phyloP scores from a whole-genome alignment of 495 filamentous ascomycete genomes.

The Lepraria neglecta region DNA sequence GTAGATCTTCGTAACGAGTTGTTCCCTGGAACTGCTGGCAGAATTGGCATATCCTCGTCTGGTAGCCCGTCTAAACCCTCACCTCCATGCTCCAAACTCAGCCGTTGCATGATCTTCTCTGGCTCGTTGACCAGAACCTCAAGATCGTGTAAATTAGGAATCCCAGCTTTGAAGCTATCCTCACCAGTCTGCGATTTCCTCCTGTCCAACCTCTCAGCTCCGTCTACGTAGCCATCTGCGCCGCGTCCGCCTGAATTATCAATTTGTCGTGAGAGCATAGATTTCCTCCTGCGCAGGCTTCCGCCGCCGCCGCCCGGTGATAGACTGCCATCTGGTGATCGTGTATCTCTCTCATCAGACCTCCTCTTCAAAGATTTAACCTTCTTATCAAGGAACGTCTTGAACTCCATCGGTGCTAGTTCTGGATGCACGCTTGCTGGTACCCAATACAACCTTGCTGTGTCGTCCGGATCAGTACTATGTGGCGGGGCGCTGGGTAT shows the following conservation, averaged over 20 bases:
- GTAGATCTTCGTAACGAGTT: slow-evolving; percentile 82
- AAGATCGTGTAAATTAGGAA: slow-evolving; percentile 59
- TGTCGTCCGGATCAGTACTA: slow-evolving; percentile 75
- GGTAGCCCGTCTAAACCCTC: slow-evolving; percentile 39
- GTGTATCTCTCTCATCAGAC: slow-evolving; percentile 59
- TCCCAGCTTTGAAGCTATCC: slow-evolving; percentile 50
- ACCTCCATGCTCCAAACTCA: slow-evolving; percentile 50
- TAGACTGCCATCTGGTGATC: slow-evolving; percentile 56
- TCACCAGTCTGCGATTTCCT: slow-evolving; percentile 57
- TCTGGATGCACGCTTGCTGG: slow-evolving; percentile 91
- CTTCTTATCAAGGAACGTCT: slow-evolving; percentile 88
- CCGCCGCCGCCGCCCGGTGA: slow-evolving; percentile 54
- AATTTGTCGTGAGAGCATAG: slow-evolving; percentile 90
- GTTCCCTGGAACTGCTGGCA: slow-evolving; percentile 59
- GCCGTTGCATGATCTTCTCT: slow-evolving; percentile 55
- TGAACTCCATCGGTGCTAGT: slow-evolving; percentile 92
- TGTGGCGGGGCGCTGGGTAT: slow-evolving; percentile 71
- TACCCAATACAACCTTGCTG: slow-evolving; percentile 89
- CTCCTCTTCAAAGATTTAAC: slow-evolving; percentile 80
- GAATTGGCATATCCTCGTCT: slow-evolving; percentile 82
- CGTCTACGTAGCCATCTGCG: slow-evolving; percentile 69
- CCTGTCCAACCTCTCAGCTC: slow-evolving; percentile 75
- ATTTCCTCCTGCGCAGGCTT: slow-evolving; percentile 78
- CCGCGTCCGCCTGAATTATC: slow-evolving; percentile 60
- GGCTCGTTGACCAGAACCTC: slow-evolving; percentile 79